phyloP scores from a whole-genome alignment of 2,329 filamentous ascomycete species.

The Juglanconis juglandina region DNA sequence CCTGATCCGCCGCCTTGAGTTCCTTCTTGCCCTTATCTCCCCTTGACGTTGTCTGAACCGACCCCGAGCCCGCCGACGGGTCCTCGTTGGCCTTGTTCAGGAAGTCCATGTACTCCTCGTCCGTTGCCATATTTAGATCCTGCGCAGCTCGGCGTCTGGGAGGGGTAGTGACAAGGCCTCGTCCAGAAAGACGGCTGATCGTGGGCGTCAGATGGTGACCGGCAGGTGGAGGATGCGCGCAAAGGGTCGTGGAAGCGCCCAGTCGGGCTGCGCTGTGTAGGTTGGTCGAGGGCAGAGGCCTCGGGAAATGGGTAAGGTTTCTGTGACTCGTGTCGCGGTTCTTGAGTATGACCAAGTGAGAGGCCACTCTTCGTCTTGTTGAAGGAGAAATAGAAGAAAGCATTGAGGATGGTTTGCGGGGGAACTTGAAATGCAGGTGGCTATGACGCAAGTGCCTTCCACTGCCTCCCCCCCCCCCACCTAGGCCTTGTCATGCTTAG shows the following conservation, averaged over 20 bases:
- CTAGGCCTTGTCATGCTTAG: too few relatives aligned
- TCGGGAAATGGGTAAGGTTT: background rate
- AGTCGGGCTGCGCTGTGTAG: background rate
- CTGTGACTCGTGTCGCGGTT: background rate
- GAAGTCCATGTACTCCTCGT: slow-evolving; percentile 81
- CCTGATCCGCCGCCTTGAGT: slow-evolving; percentile 52
- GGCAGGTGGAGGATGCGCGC: background rate
- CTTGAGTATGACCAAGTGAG: background rate
- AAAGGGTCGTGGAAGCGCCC: background rate
- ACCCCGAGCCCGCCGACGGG: slow-evolving; percentile 57
- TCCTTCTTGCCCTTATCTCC: slow-evolving; percentile 23
- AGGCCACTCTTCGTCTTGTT: background rate
- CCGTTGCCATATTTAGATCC: slow-evolving; percentile 59
- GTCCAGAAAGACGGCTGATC: background rate
- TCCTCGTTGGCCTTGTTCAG: slow-evolving; percentile 83
- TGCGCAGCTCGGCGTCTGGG: background rate
- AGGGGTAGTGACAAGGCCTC: background rate
- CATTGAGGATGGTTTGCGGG: background rate
- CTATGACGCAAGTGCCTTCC: slow-evolving; percentile 6
- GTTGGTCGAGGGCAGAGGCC: too few relatives aligned
- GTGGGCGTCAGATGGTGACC: background rate
- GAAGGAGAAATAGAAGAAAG: background rate
- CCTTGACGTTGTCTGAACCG: slow-evolving; percentile 23
- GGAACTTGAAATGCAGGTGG: too few relatives aligned
- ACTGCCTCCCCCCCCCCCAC: too few relatives aligned